Evolutionary conservation across 805 yeast genomes (phyloP).

Genomic region (Metschnikowia proteae): DNA sequence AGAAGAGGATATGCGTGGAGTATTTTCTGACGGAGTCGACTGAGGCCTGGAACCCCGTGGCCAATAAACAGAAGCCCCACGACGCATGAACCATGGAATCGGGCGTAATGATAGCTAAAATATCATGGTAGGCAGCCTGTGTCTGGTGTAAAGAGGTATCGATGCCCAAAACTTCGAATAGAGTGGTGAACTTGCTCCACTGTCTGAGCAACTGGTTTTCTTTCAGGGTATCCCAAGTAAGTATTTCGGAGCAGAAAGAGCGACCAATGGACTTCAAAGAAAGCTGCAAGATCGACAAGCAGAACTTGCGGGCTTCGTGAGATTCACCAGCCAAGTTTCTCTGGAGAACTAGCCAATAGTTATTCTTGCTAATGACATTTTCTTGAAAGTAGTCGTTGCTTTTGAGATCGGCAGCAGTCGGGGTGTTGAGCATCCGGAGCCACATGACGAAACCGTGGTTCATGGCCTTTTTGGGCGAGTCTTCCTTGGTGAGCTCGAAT

Average conservation of each 20-base stretch:
- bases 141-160: constrained; percentile 87
- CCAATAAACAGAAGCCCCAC: constrained; percentile 71
- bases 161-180: constrained; percentile 75
- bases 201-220: constrained; percentile 35
- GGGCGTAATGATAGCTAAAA: constrained; percentile 49
- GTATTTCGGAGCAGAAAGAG: constrained; percentile 31
- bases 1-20: constrained; percentile 52
- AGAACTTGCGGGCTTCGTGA: constrained; percentile 68
- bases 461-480: constrained; percentile 18
- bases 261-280: constrained; percentile 47
- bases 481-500: constrained; percentile 30
- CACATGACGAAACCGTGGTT: constrained; percentile 51
- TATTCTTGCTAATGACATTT: constrained; percentile 20
- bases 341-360: constrained; percentile 54
- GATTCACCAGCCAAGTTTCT: constrained; percentile 48
- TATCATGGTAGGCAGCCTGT: constrained; percentile 67
- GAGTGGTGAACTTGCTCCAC: constrained; percentile 72
- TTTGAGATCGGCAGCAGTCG: constrained; percentile 11
- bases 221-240: constrained; percentile 41
- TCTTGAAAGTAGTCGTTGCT: constrained; percentile 24
- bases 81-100: constrained; percentile 53
- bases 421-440: constrained; percentile 46
- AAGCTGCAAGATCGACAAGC: constrained; percentile 59
- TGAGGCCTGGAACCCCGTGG: constrained; percentile 71
- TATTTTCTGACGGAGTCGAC: constrained; percentile 74